Conservation (phyloP, 352 stramenopile genomes). For the Blastocystis sp. region DNA sequence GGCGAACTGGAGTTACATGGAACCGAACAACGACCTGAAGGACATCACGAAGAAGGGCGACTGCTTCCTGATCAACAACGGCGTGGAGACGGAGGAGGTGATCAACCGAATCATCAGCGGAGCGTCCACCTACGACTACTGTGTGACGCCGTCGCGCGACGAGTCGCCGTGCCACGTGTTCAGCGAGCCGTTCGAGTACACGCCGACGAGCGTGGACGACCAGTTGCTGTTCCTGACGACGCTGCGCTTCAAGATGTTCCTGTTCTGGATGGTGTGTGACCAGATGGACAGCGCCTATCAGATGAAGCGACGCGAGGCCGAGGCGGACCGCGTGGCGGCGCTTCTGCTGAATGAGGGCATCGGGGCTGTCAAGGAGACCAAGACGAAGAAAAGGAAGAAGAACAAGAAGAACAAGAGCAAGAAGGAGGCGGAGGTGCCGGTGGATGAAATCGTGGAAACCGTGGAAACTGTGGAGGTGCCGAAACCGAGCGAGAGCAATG, state of each 20-base stretch:
- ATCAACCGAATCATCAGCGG: slow-evolving; percentile 1
- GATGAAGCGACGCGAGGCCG: slow-evolving; percentile 38
- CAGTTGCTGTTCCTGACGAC: background rate
- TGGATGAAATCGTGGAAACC: background rate
- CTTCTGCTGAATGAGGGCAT: slow-evolving; percentile 38
- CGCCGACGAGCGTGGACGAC: slow-evolving; percentile 3
- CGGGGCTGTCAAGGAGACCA: background rate
- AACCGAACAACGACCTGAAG: background rate
- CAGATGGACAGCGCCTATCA: slow-evolving; percentile 40
- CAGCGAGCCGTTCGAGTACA: slow-evolving; percentile 10
- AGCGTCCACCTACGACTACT: slow-evolving; percentile 19
- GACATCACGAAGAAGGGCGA: background rate
- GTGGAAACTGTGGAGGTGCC: background rate
- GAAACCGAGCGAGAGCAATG: background rate
- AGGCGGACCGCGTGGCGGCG: slow-evolving; percentile 52
- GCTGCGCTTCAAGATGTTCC: slow-evolving; percentile 51
- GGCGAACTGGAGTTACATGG: background rate
- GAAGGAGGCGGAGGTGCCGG: slow-evolving; percentile 1
- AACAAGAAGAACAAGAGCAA: background rate
- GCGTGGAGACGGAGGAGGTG: background rate
- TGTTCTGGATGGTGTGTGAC: slow-evolving; percentile 56
- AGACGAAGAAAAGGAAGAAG: slow-evolving; percentile 37
- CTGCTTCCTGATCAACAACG: background rate
- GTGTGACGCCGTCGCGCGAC: background rate
- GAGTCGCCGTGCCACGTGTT: slow-evolving; percentile 7